Evolutionary conservation across 2,329 filamentous ascomycete genomes (phyloP).

Genomic region (Colletotrichum tanaceti): DNA sequence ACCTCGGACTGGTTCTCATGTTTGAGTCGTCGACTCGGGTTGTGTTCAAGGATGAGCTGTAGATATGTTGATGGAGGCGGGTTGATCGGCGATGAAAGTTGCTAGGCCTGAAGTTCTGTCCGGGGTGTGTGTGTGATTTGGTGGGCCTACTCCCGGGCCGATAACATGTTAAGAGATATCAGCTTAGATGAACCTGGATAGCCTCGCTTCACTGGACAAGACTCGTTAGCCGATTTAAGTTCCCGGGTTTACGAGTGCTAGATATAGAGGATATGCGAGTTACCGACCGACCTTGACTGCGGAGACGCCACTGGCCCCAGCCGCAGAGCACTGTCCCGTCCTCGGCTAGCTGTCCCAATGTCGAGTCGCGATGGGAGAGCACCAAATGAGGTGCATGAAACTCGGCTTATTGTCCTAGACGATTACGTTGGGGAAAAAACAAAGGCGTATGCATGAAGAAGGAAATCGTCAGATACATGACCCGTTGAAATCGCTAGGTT

Average conservation of each 20-base stretch:
- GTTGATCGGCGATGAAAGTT: slow-evolving; percentile 34
- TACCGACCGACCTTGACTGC: slow-evolving; percentile 33
- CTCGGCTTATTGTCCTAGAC: slow-evolving; percentile 30
- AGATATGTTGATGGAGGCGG: slow-evolving; percentile 30
- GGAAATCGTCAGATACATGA: slow-evolving; percentile 35
- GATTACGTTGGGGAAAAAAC: slow-evolving; percentile 25
- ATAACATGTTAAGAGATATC: slow-evolving; percentile 34
- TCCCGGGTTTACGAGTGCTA: slow-evolving; percentile 10
- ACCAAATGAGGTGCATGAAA: slow-evolving; percentile 21
- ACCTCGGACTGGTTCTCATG: slow-evolving; percentile 40
- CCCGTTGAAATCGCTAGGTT: slow-evolving; percentile 31
- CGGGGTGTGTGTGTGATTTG: slow-evolving; percentile 6
- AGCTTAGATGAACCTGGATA: slow-evolving; percentile 24
- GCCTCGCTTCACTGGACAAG: slow-evolving; percentile 21
- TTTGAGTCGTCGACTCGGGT: slow-evolving; percentile 30
- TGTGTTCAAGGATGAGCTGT: slow-evolving; percentile 29
- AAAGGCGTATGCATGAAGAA: slow-evolving; percentile 24
- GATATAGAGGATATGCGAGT: slow-evolving; percentile 32
- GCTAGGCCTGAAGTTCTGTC: slow-evolving; percentile 34
- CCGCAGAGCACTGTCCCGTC: slow-evolving; percentile 27
- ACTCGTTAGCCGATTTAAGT: slow-evolving; percentile 27
- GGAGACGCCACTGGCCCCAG: slow-evolving; percentile 35
- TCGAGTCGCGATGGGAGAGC: slow-evolving; percentile 12
- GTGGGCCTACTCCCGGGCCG: slow-evolving; percentile 25
- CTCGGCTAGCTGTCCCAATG: slow-evolving; percentile 27